Evolutionary conservation across 768 basidiomycete genomes (phyloP).

Genomic region (Dendrothele bispora): DNA sequence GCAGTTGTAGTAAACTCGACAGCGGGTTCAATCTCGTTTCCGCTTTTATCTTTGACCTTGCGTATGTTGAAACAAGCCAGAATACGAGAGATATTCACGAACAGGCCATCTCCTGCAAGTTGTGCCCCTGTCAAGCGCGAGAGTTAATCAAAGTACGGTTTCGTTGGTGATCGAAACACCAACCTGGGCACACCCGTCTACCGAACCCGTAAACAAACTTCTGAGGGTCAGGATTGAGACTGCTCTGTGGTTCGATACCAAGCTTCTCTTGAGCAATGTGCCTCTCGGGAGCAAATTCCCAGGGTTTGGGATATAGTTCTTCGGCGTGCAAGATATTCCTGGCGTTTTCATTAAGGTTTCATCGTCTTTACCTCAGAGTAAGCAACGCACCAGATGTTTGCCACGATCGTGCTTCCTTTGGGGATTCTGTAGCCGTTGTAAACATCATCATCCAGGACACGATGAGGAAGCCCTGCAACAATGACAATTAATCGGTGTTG

Average conservation of each 20-base stretch:
- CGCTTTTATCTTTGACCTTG: conserved; percentile 18
- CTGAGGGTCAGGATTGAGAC: conserved; percentile 1
- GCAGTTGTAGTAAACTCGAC: conserved; percentile 29
- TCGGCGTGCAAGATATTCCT: conserved; percentile 7
- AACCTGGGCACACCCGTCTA: conserved; percentile 9
- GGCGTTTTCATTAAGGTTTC: not conserved
- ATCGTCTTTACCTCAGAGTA: conserved; percentile 14
- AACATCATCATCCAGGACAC: not conserved
- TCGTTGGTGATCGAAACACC: not conserved
- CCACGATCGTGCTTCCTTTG: conserved; percentile 1
- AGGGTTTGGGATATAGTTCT: conserved; percentile 1
- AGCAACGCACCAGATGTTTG: conserved; percentile 7
- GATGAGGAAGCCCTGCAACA: conserved; percentile 14
- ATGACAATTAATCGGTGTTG: not conserved
- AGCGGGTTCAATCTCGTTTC: conserved; percentile 9
- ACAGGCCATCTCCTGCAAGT: conserved; percentile 30
- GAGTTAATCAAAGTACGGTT: not conserved
- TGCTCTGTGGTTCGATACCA: not conserved
- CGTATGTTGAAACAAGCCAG: conserved; percentile 29
- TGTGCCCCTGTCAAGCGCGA: conserved; percentile 25
- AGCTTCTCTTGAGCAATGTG: not conserved
- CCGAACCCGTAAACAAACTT: conserved; percentile 28
- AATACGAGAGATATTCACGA: conserved; percentile 32
- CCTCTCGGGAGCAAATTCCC: conserved; percentile 1
- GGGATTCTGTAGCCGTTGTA: conserved; percentile 9